Percentiles rank a stretch among this genome's conserved stretches.
phyloP scores from a whole-genome alignment of 2,329 filamentous ascomycete species.

The Lithohypha guttulata region DNA sequence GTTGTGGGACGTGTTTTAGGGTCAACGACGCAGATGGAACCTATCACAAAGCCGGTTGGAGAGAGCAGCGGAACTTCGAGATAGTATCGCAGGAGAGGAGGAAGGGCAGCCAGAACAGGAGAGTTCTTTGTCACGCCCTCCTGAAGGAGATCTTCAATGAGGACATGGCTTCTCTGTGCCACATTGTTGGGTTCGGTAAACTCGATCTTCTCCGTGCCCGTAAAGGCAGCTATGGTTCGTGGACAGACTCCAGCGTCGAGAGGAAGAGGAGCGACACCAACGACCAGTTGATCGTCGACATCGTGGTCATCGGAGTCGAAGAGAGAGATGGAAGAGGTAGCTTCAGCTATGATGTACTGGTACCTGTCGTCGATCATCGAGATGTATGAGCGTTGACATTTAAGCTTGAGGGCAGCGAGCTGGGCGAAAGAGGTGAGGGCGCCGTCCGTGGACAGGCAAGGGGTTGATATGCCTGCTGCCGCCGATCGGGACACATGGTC shows the following conservation, averaged over 20 bases:
- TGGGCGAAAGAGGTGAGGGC: conserved; percentile 27
- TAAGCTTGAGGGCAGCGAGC: conserved; percentile 22
- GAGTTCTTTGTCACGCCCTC: conserved; percentile 29
- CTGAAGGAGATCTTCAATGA: conserved; percentile 30
- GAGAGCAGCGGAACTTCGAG: conserved; percentile 52
- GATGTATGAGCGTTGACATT: conserved; percentile 22
- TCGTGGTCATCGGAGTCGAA: conserved; percentile 13
- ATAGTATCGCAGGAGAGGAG: conserved; percentile 37
- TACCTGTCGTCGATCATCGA: conserved; percentile 23
- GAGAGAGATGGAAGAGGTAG: conserved; percentile 18
- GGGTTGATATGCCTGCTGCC: neutral
- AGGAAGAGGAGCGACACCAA: conserved; percentile 5
- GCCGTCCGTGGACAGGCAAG: conserved; percentile 24
- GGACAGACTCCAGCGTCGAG: conserved; percentile 2
- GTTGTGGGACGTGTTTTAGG: conserved; percentile 25
- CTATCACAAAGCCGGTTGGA: conserved; percentile 46
- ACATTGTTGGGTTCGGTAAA: neutral
- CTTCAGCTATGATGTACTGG: conserved; percentile 25
- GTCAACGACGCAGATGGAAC: conserved; percentile 49
- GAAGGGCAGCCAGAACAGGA: conserved; percentile 23
- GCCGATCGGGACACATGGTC: neutral
- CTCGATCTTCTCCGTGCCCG: neutral
- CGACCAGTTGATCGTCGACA: conserved; percentile 18
- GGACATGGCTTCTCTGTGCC: neutral
- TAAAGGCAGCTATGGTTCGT: neutral